phyloP scores from a whole-genome alignment of 2,329 filamentous ascomycete species.

The Aspergillus fijiensis region DNA sequence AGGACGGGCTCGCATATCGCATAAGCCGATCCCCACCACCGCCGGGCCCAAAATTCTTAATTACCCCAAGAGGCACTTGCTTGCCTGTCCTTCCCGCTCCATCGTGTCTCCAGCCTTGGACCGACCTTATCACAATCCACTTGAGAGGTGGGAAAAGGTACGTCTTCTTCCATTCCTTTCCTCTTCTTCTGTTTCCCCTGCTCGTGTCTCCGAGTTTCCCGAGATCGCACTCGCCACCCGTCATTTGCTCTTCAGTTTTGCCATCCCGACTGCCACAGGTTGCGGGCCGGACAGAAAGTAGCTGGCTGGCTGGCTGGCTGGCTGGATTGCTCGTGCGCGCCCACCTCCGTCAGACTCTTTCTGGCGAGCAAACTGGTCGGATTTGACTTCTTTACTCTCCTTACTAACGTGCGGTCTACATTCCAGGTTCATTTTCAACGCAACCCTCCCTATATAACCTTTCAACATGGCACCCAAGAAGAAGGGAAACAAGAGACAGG shows the following conservation, averaged over 20 bases:
- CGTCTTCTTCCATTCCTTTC: slow-evolving; percentile 2
- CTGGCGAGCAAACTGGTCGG: background rate
- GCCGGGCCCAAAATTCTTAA: slow-evolving; percentile 25
- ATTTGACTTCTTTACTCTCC: background rate
- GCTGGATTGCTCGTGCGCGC: slow-evolving; percentile 18
- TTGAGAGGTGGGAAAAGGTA: slow-evolving; percentile 15
- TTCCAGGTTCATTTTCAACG: background rate
- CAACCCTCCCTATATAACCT: background rate
- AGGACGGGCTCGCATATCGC: background rate
- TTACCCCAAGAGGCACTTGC: slow-evolving; percentile 11
- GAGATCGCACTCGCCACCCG: slow-evolving; percentile 1
- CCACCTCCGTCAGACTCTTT: slow-evolving; percentile 1
- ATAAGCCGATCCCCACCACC: slow-evolving; percentile 21
- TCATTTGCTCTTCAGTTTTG: slow-evolving; percentile 8
- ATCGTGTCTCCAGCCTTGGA: slow-evolving; percentile 15
- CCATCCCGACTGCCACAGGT: slow-evolving; percentile 13
- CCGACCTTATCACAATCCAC: slow-evolving; percentile 8
- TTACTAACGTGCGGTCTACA: background rate
- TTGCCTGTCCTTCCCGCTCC: slow-evolving; percentile 10
- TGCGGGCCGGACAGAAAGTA: slow-evolving; percentile 9
- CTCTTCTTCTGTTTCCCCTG: background rate
- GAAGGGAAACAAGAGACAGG: slow-evolving; percentile 81
- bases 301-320: slow-evolving; percentile 6
- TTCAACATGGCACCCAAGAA: slow-evolving; percentile 83
- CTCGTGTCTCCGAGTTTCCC: background rate